Percentiles rank a stretch among this genome's conserved stretches.
Evolutionary conservation across 164 flowering plant genomes (phyloP).

Genomic region (Piper longum): DNA sequence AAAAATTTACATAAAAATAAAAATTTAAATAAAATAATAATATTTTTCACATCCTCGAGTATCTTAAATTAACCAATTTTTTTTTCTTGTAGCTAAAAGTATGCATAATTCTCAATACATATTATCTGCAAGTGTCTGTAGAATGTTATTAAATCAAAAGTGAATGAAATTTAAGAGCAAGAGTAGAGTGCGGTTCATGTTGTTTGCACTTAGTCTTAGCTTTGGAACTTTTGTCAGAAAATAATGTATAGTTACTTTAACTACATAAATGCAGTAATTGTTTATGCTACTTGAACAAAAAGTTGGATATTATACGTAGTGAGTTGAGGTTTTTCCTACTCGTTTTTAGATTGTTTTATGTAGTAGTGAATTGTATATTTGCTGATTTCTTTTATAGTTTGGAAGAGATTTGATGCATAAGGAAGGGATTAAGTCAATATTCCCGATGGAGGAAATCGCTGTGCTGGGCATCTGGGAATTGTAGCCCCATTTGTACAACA

Average conservation of each 20-base stretch:
- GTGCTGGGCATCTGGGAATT: slow-evolving; percentile 96
- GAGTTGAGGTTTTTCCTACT: neutral
- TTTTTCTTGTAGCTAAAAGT: no score
- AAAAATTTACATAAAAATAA: no score
- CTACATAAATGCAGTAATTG: neutral
- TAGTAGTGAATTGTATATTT: neutral
- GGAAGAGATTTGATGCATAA: slow-evolving; percentile 59
- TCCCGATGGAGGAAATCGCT: slow-evolving; percentile 84
- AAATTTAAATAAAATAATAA: no score
- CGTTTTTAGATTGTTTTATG: neutral
- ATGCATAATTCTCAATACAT: no score
- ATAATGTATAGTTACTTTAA: neutral
- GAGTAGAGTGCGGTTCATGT: no score
- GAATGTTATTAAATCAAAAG: no score
- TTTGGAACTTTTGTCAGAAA: neutral
- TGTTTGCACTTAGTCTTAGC: neutral
- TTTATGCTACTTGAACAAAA: neutral
- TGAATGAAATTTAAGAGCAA: no score
- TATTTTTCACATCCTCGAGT: no score
- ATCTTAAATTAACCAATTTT: no score
- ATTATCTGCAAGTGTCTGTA: no score
- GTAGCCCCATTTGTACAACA: slow-evolving; percentile 58
- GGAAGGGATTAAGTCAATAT: slow-evolving; percentile 61
- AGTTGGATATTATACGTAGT: neutral
- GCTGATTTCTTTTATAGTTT: neutral